A percentile compares a stretch with the other conserved stretches of the same genome.
These are phyloP conservation scores for Chaetomium olivaceum DNA, from an alignment of 2,329 filamentous ascomycete species.

Conservation along the genomic window DNA sequence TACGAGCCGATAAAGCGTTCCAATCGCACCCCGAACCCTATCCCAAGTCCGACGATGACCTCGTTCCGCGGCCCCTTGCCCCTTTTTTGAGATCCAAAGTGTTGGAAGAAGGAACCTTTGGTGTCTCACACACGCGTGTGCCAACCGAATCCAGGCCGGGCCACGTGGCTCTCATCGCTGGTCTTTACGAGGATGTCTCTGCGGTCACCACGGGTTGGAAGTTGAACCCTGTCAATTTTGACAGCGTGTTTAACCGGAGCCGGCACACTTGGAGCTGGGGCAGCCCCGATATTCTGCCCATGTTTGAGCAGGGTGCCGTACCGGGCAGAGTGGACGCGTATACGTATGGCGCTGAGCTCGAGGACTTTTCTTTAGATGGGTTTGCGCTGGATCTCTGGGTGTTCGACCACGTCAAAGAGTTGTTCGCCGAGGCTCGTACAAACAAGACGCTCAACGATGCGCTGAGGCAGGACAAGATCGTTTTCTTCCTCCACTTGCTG, in stretches of 20 bases:
- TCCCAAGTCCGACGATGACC: slow-evolving; percentile 62
- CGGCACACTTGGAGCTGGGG: slow-evolving; percentile 99
- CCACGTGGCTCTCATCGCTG: slow-evolving; percentile 94
- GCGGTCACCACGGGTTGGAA: slow-evolving; percentile 98
- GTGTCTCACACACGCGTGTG: slow-evolving; percentile 93
- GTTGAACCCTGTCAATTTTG: slow-evolving; percentile 95
- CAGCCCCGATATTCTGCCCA: slow-evolving; percentile 92
- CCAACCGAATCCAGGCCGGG: slow-evolving; percentile 95
- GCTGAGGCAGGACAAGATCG: slow-evolving; percentile 78
- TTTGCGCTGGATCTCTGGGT: slow-evolving; percentile 88
- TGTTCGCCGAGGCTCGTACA: slow-evolving; percentile 77
- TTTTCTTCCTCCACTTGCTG: slow-evolving; percentile 93
- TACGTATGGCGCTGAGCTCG: slow-evolving; percentile 78
- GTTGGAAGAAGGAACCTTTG: slow-evolving; percentile 88
- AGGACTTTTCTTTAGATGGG: slow-evolving; percentile 87
- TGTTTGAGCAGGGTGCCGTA: slow-evolving; percentile 93
- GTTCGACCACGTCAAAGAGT: slow-evolving; percentile 85
- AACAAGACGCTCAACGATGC: slow-evolving; percentile 73
- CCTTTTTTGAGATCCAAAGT: slow-evolving; percentile 90
- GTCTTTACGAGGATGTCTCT: slow-evolving; percentile 96
- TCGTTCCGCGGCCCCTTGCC: slow-evolving; percentile 76
- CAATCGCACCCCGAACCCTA: slow-evolving; percentile 90
- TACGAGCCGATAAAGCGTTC: slow-evolving; percentile 97
- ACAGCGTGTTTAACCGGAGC: slow-evolving; percentile 97
- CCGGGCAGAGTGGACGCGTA: slow-evolving; percentile 85